phyloP scores from a whole-genome alignment of 345 rosid genomes.

The Clarkia xantiana region DNA sequence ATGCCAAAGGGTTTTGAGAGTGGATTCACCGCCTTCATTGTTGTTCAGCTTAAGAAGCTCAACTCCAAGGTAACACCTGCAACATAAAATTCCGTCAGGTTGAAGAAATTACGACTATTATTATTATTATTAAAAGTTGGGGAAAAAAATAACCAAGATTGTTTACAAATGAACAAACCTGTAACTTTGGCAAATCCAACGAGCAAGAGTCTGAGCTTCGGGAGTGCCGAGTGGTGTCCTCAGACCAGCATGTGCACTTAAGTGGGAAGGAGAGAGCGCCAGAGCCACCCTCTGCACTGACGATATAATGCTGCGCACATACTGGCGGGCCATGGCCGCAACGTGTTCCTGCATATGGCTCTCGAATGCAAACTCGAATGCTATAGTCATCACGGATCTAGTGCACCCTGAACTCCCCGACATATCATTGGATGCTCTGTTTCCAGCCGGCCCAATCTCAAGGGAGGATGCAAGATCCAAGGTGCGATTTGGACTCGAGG shows the following conservation, averaged over 20 bases:
- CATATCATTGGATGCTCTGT: constrained; percentile 42
- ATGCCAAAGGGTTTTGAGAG: background rate
- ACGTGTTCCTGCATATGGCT: constrained; percentile 99
- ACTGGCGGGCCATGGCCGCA: constrained; percentile 92
- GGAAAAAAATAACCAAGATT: background rate
- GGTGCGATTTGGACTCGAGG: constrained; percentile 91
- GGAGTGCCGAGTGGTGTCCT: constrained; percentile 87
- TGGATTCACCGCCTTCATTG: background rate
- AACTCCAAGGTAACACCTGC: constrained; percentile 30
- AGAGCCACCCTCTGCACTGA: constrained; percentile 96
- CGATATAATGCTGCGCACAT: constrained; percentile 85
- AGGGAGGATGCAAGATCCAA: constrained; percentile 95
- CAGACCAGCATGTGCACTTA: constrained; percentile 76
- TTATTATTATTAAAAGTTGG: background rate
- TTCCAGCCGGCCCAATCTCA: constrained; percentile 79
- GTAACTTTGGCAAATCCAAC: constrained; percentile 94
- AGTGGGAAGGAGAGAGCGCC: constrained; percentile 89
- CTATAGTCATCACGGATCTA: constrained; percentile 97
- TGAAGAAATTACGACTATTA: background rate
- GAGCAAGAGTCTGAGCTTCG: constrained; percentile 98
- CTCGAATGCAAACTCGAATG: constrained; percentile 92
- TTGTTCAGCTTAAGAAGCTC: too few relatives aligned
- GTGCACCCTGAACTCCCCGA: constrained; percentile 45
- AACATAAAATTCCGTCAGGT: constrained; percentile 23
- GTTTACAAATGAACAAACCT: constrained; percentile 24